Evolutionary conservation across 176 grass and related monocot species (phyloP).

Genomic region (Rhynchospora pubera): DNA sequence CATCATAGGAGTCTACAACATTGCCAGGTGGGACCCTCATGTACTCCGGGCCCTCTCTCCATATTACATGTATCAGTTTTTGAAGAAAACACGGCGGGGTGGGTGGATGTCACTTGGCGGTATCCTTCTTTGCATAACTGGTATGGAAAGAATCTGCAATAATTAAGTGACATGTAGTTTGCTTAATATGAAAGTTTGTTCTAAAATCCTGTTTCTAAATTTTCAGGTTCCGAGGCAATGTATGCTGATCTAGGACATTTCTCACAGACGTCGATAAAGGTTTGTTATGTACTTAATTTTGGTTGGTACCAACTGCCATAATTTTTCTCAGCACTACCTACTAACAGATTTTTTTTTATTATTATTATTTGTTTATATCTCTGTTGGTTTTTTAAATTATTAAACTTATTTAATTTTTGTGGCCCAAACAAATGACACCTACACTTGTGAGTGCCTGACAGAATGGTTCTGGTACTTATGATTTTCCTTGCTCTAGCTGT

Average conservation of each 20-base stretch:
- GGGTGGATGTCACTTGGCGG: conserved; percentile 95
- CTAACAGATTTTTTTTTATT: not conserved
- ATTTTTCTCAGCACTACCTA: not conserved
- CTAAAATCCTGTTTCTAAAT: conserved; percentile 18
- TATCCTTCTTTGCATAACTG: conserved; percentile 86
- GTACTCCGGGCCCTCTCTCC: conserved; percentile 74
- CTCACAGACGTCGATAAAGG: conserved; percentile 81
- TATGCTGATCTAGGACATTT: conserved; percentile 96
- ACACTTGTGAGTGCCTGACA: not conserved
- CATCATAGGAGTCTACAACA: conserved; percentile 76
- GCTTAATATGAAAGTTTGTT: conserved; percentile 4
- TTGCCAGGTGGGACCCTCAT: conserved; percentile 75
- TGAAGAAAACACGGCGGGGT: conserved; percentile 63
- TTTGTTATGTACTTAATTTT: conserved; percentile 23
- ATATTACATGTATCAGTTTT: conserved; percentile 62
- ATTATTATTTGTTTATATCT: not conserved
- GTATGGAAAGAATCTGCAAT: conserved; percentile 29
- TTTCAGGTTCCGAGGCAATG: conserved; percentile 90
- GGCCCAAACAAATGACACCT: not conserved
- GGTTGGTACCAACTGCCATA: not conserved
- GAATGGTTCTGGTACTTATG: conserved; percentile 5
- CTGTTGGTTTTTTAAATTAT: not conserved
- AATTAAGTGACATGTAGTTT: not conserved
- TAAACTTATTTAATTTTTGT: not conserved
- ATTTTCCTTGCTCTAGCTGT: not conserved